phyloP scores from a whole-genome alignment of 2,329 filamentous ascomycete genomes.

The Ceratocystis huliohia region DNA sequence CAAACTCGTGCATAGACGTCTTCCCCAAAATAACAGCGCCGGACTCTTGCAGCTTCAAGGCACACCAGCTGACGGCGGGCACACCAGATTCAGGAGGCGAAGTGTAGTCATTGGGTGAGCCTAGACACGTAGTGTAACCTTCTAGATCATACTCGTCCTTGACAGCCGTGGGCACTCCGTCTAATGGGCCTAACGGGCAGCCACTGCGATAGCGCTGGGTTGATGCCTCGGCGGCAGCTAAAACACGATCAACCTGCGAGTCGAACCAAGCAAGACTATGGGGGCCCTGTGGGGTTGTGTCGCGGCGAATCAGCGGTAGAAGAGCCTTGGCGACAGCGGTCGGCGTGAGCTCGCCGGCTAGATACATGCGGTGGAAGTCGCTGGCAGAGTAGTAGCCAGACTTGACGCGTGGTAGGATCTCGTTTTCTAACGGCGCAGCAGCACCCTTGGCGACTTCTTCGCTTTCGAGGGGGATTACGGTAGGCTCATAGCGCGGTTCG shows the following conservation, averaged over 20 bases:
- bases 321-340: constrained; percentile 34
- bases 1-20: constrained; percentile 64
- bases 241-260: constrained; percentile 31
- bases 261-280: constrained; percentile 36
- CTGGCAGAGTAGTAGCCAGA: constrained; percentile 30
- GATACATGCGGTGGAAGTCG: constrained; percentile 35
- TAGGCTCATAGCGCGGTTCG: constrained; percentile 36
- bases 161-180: constrained; percentile 60
- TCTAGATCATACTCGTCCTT: constrained; percentile 67
- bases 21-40: constrained; percentile 62
- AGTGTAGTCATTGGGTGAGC: constrained; percentile 49
- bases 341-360: constrained; percentile 35
- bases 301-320: constrained; percentile 35
- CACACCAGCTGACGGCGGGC: constrained; percentile 51
- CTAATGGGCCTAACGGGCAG: constrained; percentile 48
- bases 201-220: constrained; percentile 39
- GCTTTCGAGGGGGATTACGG: constrained; percentile 34
- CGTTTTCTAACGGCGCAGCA: not conserved
- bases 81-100: constrained; percentile 30
- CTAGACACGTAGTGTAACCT: constrained; percentile 57
- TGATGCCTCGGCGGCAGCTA: constrained; percentile 34
- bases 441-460: constrained; percentile 14
- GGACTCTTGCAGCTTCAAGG: constrained; percentile 54
- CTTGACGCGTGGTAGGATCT: constrained; percentile 10
- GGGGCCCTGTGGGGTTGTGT: constrained; percentile 29